Conservation (phyloP, 1,284 basidiomycete species). For the Puccinia coronata region DNA sequence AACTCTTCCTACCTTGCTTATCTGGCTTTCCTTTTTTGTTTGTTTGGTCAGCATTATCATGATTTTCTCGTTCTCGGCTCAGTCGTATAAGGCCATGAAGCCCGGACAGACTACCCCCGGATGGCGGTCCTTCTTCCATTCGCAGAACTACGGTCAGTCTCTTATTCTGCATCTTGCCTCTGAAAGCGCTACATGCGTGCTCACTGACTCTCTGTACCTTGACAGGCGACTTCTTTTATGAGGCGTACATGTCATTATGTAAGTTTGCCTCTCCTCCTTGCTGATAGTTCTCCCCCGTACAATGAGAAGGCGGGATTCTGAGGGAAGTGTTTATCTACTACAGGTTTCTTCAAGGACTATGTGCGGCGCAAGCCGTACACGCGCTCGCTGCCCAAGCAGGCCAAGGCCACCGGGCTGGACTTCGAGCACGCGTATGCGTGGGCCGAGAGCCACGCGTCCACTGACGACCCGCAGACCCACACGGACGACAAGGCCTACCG, state of each 20-base stretch:
- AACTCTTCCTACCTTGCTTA: neutral
- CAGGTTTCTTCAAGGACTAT: conserved; percentile 47
- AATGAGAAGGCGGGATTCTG: neutral
- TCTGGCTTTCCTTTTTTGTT: neutral
- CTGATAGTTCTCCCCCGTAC: neutral
- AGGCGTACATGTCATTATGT: conserved; percentile 34
- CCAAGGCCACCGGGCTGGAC: conserved; percentile 12
- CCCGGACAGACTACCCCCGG: conserved; percentile 12
- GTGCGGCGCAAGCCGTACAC: conserved; percentile 35
- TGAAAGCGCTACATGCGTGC: neutral
- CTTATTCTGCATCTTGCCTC: neutral
- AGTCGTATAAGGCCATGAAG: conserved; percentile 21
- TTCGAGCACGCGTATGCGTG: conserved; percentile 44
- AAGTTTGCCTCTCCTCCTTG: neutral
- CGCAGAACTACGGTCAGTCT: conserved; percentile 45
- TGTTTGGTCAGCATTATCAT: conserved; percentile 20
- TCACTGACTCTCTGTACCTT: neutral
- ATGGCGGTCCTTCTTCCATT: conserved; percentile 40
- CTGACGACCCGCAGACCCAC: neutral
- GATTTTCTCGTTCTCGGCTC: conserved; percentile 42
- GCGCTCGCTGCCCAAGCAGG: neutral
- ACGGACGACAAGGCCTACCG: conserved; percentile 4
- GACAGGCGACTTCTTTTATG: conserved; percentile 35
- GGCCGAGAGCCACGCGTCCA: neutral
- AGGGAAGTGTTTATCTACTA: neutral